Conservation (phyloP, 2,329 filamentous ascomycete species). For the Trichophyton schoenleinii region DNA sequence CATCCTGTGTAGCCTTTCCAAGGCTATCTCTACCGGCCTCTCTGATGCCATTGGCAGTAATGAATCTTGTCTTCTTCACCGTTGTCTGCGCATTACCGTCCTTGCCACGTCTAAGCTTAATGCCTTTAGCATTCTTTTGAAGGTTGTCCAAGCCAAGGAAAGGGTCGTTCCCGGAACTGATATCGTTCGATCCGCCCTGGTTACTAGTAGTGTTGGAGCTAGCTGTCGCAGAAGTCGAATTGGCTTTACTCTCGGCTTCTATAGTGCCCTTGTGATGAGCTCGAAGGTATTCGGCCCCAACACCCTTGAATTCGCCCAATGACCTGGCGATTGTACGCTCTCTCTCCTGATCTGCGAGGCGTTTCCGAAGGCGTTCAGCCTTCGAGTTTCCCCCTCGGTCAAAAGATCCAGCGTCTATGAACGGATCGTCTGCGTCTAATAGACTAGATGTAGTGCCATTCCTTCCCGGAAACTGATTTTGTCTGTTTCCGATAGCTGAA, state of each 20-base stretch:
- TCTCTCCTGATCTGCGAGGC: slow-evolving; percentile 31
- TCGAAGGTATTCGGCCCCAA: slow-evolving; percentile 36
- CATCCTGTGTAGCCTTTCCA: slow-evolving; percentile 37
- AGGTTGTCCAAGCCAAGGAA: slow-evolving; percentile 17
- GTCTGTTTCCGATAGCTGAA: slow-evolving; percentile 5
- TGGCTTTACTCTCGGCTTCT: background rate
- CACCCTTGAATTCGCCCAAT: slow-evolving; percentile 24
- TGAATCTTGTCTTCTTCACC: slow-evolving; percentile 61
- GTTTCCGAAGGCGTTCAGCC: slow-evolving; percentile 32
- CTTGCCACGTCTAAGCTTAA: slow-evolving; percentile 30
- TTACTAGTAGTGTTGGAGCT: background rate
- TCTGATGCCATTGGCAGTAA: slow-evolving; percentile 63
- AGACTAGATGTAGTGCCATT: slow-evolving; percentile 27
- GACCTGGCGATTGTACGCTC: slow-evolving; percentile 35
- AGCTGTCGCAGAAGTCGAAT: slow-evolving; percentile 5
- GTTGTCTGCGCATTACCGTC: slow-evolving; percentile 10
- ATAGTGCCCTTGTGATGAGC: slow-evolving; percentile 19
- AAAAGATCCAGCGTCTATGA: slow-evolving; percentile 26
- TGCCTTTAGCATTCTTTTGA: slow-evolving; percentile 26
- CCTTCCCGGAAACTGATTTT: background rate
- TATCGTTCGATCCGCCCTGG: background rate
- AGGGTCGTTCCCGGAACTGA: background rate
- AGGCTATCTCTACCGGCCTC: slow-evolving; percentile 66
- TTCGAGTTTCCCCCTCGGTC: slow-evolving; percentile 30
- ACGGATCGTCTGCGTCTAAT: slow-evolving; percentile 33